These are phyloP conservation scores for Backusella mclennaniae DNA, from an alignment of 192 early-diverging fungal species.

Conservation along the genomic window DNA sequence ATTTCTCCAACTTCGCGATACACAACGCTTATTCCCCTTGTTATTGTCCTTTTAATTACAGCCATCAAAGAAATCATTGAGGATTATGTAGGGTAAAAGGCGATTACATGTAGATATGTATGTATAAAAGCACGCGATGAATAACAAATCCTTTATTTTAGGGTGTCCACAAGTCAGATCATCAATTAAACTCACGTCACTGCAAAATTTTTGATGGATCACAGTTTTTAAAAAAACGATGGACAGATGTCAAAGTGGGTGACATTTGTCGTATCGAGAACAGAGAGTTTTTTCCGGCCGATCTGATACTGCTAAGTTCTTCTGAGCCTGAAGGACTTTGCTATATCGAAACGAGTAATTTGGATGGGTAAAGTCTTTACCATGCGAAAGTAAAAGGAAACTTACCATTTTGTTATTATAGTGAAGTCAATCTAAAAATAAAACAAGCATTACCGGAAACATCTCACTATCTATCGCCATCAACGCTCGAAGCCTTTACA, in stretches of 20 bases:
- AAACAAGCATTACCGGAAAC: slow-evolving; percentile 86
- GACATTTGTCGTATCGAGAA: slow-evolving; percentile 92
- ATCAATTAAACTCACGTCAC: slow-evolving; percentile 66
- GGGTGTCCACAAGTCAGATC: slow-evolving; percentile 80
- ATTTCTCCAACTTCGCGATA: slow-evolving; percentile 89
- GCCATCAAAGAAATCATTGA: slow-evolving; percentile 90
- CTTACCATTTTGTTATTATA: neutral
- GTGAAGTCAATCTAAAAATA: slow-evolving; percentile 96
- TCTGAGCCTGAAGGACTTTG: slow-evolving; percentile 94
- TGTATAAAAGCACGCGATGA: no score
- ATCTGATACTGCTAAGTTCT: slow-evolving; percentile 82
- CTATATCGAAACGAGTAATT: slow-evolving; percentile 95
- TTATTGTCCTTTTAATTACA: slow-evolving; percentile 78
- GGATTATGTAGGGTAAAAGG: slow-evolving; percentile 52
- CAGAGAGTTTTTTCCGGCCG: slow-evolving; percentile 87
- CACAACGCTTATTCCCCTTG: slow-evolving; percentile 76
- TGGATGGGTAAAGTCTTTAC: slow-evolving; percentile 60
- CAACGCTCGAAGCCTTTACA: slow-evolving; percentile 53
- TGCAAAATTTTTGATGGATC: slow-evolving; percentile 61
- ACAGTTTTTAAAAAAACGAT: slow-evolving; percentile 75
- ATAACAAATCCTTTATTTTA: neutral
- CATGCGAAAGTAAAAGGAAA: neutral
- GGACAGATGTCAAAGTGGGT: slow-evolving; percentile 87
- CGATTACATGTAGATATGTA: no score
- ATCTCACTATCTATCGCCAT: slow-evolving; percentile 61